These are phyloP conservation scores for Colletotrichum caudatum DNA, from an alignment of 2,329 filamentous ascomycete genomes.

Conservation along the genomic window DNA sequence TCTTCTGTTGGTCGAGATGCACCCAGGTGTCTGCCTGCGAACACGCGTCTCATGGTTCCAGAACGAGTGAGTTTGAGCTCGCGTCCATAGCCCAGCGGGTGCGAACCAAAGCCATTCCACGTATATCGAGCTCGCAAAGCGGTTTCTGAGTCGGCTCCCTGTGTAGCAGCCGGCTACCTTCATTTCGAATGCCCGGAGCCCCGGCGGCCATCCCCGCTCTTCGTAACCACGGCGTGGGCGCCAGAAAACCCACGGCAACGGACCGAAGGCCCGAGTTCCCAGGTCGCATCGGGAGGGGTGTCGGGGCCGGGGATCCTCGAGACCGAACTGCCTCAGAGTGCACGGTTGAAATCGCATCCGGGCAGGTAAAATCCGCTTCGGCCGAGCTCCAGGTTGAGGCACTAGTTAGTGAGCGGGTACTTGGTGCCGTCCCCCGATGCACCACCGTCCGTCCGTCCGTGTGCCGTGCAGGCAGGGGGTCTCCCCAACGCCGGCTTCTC, in stretches of 20 bases:
- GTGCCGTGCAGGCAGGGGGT: neutral
- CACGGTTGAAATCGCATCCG: slow-evolving; percentile 14
- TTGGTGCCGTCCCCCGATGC: neutral
- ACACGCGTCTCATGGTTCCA: neutral
- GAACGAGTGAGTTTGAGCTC: neutral
- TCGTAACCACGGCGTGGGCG: slow-evolving; percentile 18
- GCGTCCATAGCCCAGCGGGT: too few relatives aligned
- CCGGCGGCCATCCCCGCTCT: slow-evolving; percentile 9
- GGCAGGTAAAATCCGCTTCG: neutral
- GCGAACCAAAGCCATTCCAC: neutral
- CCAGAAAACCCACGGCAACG: slow-evolving; percentile 14
- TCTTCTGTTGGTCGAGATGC: neutral
- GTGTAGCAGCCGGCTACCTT: neutral
- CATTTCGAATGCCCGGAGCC: slow-evolving; percentile 18
- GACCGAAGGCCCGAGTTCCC: slow-evolving; percentile 33
- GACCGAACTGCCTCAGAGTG: slow-evolving; percentile 5
- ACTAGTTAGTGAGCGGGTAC: neutral
- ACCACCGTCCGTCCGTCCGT: neutral
- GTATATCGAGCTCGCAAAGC: neutral
- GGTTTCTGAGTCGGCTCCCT: neutral
- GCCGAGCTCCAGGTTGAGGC: neutral
- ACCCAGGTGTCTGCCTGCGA: neutral
- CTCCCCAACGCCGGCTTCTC: neutral
- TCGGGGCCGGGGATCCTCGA: slow-evolving; percentile 9
- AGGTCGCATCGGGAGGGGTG: slow-evolving; percentile 17